Percentiles rank a stretch among this genome's conserved stretches.
These are phyloP conservation scores for Aspergillus latus DNA, from an alignment of 2,329 filamentous ascomycete genomes.

Conservation along the genomic window DNA sequence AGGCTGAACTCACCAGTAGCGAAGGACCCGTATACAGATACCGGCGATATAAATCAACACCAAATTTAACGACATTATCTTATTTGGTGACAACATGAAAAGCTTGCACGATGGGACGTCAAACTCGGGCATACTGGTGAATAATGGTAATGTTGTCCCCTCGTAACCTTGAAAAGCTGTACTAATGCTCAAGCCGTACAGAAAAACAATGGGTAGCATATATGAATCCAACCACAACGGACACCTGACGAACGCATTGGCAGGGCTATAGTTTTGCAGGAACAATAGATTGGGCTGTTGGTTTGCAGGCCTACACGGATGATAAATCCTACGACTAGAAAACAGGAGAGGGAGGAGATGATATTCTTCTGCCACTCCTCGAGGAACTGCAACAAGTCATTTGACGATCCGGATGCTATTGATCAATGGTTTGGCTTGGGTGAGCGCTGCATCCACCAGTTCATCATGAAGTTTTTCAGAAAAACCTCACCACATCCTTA, in stretches of 20 bases:
- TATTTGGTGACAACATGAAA: not conserved
- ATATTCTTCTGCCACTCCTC: not conserved
- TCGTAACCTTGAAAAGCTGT: not conserved
- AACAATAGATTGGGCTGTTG: not conserved
- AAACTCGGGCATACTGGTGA: not conserved
- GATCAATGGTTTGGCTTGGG: not conserved
- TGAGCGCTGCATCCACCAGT: not conserved
- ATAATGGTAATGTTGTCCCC: not conserved
- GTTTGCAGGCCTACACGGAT: not conserved
- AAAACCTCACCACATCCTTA: conserved; percentile 1
- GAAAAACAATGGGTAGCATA: no score
- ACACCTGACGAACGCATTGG: not conserved
- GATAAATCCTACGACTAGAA: not conserved
- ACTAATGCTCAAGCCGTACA: no score
- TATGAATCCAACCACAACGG: not conserved
- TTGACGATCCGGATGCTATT: not conserved
- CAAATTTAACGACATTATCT: not conserved
- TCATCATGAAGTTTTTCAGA: conserved; percentile 3
- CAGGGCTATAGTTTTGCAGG: not conserved
- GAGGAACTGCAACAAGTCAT: not conserved
- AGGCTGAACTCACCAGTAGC: not conserved
- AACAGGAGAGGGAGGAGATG: not conserved
- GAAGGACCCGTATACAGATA: not conserved
- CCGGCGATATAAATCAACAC: not conserved
- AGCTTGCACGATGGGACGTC: not conserved